Conservation (phyloP, 1,139 yeast species). For the Chernovozyma sophiae-reginae region DNA sequence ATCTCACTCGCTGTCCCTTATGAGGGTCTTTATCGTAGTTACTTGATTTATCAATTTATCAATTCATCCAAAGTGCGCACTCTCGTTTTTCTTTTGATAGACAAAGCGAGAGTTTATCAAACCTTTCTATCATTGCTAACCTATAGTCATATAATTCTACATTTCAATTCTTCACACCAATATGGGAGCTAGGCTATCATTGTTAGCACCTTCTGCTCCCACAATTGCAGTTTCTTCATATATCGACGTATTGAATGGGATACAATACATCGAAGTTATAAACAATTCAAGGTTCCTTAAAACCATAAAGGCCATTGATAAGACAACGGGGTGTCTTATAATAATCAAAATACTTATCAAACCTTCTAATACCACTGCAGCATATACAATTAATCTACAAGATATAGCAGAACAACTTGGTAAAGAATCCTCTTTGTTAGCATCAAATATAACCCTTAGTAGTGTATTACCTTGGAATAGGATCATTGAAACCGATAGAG, state of each 20-base stretch:
- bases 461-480: constrained; percentile 70
- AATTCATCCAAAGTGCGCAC: no score
- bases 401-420: constrained; percentile 29
- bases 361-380: constrained; percentile 46
- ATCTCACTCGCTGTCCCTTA: no score
- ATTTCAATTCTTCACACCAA: background rate
- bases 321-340: constrained; percentile 56
- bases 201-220: constrained; percentile 85
- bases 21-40: no score
- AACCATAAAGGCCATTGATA: constrained; percentile 71
- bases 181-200: constrained; percentile 87
- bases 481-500: constrained; percentile 83
- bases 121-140: no score
- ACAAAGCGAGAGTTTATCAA: no score
- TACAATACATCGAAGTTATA: constrained; percentile 68
- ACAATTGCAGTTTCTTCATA: constrained; percentile 91
- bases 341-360: constrained; percentile 81
- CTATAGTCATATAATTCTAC: no score
- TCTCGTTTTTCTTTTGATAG: no score
- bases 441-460: constrained; percentile 24
- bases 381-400: constrained; percentile 32
- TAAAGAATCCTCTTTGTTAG: constrained; percentile 33
- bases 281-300: constrained; percentile 81
- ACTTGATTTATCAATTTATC: no score
- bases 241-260: constrained; percentile 68